phyloP scores from a whole-genome alignment of 148 eudicot genomes.

The Rhododendron kiyosumense region DNA sequence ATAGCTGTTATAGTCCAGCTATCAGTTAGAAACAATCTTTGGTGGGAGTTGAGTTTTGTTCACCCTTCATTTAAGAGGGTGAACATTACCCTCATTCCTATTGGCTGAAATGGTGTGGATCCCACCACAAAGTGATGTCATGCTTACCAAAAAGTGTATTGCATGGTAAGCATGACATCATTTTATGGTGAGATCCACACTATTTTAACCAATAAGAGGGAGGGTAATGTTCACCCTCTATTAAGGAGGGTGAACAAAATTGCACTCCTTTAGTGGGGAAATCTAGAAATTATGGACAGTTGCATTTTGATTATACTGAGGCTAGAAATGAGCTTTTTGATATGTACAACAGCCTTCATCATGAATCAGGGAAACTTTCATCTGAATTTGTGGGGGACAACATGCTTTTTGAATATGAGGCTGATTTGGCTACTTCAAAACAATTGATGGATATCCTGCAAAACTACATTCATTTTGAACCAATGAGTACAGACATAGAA shows the following conservation, averaged over 20 bases:
- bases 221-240: too few relatives aligned
- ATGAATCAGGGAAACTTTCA: conserved; percentile 27
- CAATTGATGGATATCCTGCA: conserved; percentile 46
- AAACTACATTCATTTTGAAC: conserved; percentile 39
- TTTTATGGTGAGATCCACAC: too few relatives aligned
- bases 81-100: too few relatives aligned
- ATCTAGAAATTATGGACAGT: conserved; percentile 24
- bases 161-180: too few relatives aligned
- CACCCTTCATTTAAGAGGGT: too few relatives aligned
- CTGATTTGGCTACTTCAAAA: conserved; percentile 51
- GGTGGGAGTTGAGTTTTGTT: neutral
- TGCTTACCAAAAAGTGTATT: too few relatives aligned
- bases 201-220: too few relatives aligned
- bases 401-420: conserved; percentile 55
- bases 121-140: too few relatives aligned
- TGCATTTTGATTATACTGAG: conserved; percentile 42
- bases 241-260: too few relatives aligned
- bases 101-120: too few relatives aligned
- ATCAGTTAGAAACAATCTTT: conserved; percentile 33
- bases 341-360: conserved; percentile 32
- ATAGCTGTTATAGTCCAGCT: conserved; percentile 36
- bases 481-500: too few relatives aligned
- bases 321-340: conserved; percentile 52
- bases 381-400: conserved; percentile 45
- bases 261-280: conserved; percentile 8